Evolutionary conservation across 2,329 filamentous ascomycete genomes (phyloP), one percentile per base, ranked within the genome.

Genomic region (Ophiostoma ips): DNA sequence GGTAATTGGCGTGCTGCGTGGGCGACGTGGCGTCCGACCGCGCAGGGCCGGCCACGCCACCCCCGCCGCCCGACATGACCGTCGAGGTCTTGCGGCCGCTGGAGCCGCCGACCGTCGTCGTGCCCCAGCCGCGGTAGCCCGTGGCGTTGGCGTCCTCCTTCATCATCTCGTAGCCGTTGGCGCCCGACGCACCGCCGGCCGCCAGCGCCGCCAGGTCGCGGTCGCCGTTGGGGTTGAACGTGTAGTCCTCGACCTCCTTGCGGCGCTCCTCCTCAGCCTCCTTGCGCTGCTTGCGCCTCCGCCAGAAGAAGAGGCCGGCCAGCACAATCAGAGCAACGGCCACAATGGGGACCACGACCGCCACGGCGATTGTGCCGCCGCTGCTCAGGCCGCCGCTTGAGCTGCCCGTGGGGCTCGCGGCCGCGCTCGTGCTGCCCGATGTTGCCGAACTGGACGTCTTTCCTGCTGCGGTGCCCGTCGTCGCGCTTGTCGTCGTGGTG

Each of bases 191-290:
- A 12, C 66, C 71, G 12, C 49, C 52, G 0, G 50, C 58, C 9
- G 57, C 59, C 50, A 76, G 63, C 11, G 69, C 68, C 7, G 68
- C 76, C 12, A 95, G 72, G 1, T 84, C 87, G 1, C 89, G 87
- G 62, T 95, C 89, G 53, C 88, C 83, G 66, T 96, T 96, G n/a
- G 92, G 92, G 64, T 96, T 96, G 71, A 89, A 96, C 31, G 85
- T 83, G 63, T 96, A 96, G 62, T 96, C 92, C 64, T 96, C 90
- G 11, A 95, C 88, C 66, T 98, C 92, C 69, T 95, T 95, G 55
- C 89, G 79, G 47, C 92, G 79, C 59, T 89, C 80, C 63, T 95
- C 92, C 61, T 92, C 87, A 13, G 83, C 84, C 55, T 80, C 79
- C 71, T 87, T 92, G 56, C 82, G 80, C 60, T 85, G 81, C 69